Percentiles rank a stretch among this genome's conserved stretches.
Evolutionary conservation across 73 alveolate species (phyloP).

Genomic region (Stentor roeselii): DNA sequence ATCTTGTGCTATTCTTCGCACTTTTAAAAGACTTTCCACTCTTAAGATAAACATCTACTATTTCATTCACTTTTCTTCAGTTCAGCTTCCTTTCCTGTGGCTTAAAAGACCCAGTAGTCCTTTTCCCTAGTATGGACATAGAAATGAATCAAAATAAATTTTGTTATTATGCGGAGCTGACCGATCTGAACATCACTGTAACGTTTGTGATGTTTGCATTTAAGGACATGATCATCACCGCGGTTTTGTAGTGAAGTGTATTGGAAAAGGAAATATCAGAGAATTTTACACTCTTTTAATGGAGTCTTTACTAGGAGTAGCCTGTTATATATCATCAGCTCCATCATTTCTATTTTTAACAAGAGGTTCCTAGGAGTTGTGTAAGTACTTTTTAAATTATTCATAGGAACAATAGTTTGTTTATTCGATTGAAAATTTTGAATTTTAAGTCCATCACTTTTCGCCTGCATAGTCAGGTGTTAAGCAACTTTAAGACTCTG

Average conservation of each 20-base stretch:
- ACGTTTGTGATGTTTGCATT: constrained; percentile 36
- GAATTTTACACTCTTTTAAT: neutral
- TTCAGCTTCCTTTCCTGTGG: neutral
- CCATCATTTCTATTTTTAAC: too few species aligned
- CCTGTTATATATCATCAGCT: too few species aligned
- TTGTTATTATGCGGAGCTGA: neutral
- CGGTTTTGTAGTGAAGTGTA: constrained; percentile 40
- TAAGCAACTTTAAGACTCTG: too few species aligned
- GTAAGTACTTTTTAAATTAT: neutral
- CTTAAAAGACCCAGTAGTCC: neutral
- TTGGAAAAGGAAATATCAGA: constrained; percentile 36
- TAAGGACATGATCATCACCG: constrained; percentile 42
- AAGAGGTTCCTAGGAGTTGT: too few species aligned
- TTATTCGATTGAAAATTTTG: neutral
- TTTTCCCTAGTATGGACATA: neutral
- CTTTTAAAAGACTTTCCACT: neutral
- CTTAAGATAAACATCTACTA: neutral
- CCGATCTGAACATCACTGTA: constrained; percentile 26
- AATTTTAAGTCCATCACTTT: neutral
- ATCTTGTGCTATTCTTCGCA: neutral
- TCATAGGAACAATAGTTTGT: constrained; percentile 14
- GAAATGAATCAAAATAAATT: neutral
- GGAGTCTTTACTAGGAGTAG: too few species aligned
- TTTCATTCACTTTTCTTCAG: neutral
- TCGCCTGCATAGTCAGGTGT: too few species aligned